Conservation (phyloP, 225 moss, liverwort and hornwort species). For the Antitrichia curtipendula region DNA sequence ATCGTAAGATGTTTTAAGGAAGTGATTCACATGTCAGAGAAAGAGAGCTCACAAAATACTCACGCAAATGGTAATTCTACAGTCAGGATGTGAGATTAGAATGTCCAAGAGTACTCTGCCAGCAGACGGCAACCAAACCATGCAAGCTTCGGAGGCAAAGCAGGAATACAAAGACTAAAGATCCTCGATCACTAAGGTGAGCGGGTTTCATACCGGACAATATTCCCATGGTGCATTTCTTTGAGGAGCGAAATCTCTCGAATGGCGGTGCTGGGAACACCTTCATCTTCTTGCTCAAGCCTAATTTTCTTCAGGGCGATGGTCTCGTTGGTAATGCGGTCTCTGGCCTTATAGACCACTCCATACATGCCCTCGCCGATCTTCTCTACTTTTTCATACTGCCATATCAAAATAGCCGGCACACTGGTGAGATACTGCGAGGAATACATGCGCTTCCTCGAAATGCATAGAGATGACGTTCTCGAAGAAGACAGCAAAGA, state of each 20-base stretch:
- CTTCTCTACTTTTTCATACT: conserved; percentile 99
- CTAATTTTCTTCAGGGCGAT: conserved; percentile 98
- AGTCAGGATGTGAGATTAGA: not conserved
- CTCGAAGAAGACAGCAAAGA: not conserved
- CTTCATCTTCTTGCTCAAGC: conserved; percentile 98
- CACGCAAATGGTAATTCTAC: not conserved
- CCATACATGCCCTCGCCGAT: conserved; percentile 99
- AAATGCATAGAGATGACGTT: not conserved
- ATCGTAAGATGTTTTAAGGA: not conserved
- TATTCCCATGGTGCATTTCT: conserved; percentile 99
- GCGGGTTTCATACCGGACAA: conserved; percentile 60
- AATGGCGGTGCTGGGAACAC: conserved; percentile 95
- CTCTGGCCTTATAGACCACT: conserved; percentile 95
- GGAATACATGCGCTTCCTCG: not conserved
- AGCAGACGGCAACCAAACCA: not conserved
- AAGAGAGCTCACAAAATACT: not conserved
- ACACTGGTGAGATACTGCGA: not conserved
- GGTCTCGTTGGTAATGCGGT: conserved; percentile 94
- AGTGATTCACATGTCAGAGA: not conserved
- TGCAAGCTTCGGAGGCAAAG: not conserved
- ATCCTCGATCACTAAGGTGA: not conserved
- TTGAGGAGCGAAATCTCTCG: conserved; percentile 93
- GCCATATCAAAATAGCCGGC: conserved; percentile 1
- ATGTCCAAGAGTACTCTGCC: not conserved
- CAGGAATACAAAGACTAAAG: not conserved